A percentile compares a stretch with the other conserved stretches of the same genome.
Evolutionary conservation across 345 rosid species (phyloP).

Genomic region (Sisymbrium altissimum): DNA sequence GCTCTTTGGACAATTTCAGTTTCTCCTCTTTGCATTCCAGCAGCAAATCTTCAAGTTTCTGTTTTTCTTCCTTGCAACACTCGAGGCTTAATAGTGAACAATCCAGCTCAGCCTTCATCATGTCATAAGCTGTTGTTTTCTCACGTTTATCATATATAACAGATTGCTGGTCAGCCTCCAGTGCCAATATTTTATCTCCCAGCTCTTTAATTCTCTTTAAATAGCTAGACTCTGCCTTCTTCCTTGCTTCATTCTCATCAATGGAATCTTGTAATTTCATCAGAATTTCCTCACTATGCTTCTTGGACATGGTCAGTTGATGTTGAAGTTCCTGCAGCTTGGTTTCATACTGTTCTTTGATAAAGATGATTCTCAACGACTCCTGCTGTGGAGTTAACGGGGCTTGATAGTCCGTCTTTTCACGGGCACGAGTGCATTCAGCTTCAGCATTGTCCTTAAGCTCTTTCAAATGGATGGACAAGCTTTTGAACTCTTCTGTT

Average conservation of each 20-base stretch:
- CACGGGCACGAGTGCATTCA: slow-evolving; percentile 54
- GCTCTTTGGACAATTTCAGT: slow-evolving; percentile 54
- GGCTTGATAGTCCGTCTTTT: slow-evolving; percentile 52
- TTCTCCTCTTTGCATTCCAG: slow-evolving; percentile 61
- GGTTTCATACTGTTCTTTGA: slow-evolving; percentile 89
- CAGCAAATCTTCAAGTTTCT: slow-evolving; percentile 65
- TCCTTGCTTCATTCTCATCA: slow-evolving; percentile 75
- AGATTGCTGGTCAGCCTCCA: slow-evolving; percentile 72
- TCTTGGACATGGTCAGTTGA: slow-evolving; percentile 82
- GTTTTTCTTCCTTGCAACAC: slow-evolving; percentile 96
- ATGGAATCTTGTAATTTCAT: slow-evolving; percentile 89
- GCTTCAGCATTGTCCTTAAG: slow-evolving; percentile 88
- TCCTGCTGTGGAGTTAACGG: slow-evolving; percentile 68
- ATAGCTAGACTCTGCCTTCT: slow-evolving; percentile 72
- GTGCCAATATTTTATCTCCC: slow-evolving; percentile 59
- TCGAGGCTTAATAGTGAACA: slow-evolving; percentile 90
- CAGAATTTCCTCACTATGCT: slow-evolving; percentile 87
- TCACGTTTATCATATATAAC: slow-evolving; percentile 70
- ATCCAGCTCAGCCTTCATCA: slow-evolving; percentile 91
- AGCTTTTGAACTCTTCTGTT: slow-evolving; percentile 83
- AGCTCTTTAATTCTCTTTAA: slow-evolving; percentile 80
- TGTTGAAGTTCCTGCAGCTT: slow-evolving; percentile 81
- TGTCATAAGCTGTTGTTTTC: slow-evolving; percentile 60
- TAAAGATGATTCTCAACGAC: slow-evolving; percentile 91
- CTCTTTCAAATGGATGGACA: slow-evolving; percentile 78